Evolutionary conservation across 805 yeast species (phyloP).

Genomic region (Starmerella asiatica): DNA sequence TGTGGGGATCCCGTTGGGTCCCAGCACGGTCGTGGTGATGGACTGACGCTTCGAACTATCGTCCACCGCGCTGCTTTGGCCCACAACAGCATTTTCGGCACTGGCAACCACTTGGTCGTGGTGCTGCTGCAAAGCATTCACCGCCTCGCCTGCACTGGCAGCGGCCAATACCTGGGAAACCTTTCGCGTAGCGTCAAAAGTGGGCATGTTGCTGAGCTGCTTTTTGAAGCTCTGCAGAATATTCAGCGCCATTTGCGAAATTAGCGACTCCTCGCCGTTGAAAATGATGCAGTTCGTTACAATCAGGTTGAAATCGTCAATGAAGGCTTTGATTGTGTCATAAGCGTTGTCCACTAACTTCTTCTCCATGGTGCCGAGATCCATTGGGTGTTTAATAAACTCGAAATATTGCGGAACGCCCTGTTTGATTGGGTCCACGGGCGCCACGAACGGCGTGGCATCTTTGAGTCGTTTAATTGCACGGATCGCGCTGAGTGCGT

Average conservation of each 20-base stretch:
- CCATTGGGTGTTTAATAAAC: slow-evolving; percentile 80
- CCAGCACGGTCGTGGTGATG: slow-evolving; percentile 15
- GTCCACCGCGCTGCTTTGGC: slow-evolving; percentile 6
- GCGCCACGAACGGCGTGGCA: slow-evolving; percentile 76
- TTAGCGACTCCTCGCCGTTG: slow-evolving; percentile 71
- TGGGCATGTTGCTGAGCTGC: slow-evolving; percentile 84
- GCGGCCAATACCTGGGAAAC: slow-evolving; percentile 28
- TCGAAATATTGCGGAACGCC: slow-evolving; percentile 87
- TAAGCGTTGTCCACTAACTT: slow-evolving; percentile 62
- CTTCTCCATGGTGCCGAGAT: slow-evolving; percentile 75
- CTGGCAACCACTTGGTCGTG: neutral
- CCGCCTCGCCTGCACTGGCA: slow-evolving; percentile 11
- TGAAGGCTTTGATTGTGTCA: slow-evolving; percentile 51
- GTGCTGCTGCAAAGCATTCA: no score
- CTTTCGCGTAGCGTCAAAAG: slow-evolving; percentile 29
- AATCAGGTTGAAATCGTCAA: slow-evolving; percentile 70
- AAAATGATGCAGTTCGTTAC: slow-evolving; percentile 69
- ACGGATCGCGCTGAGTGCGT: slow-evolving; percentile 62
- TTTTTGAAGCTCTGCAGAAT: slow-evolving; percentile 86
- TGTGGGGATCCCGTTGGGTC: slow-evolving; percentile 38
- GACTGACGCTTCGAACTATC: slow-evolving; percentile 13
- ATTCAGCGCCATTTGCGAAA: slow-evolving; percentile 83
- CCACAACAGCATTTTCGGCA: neutral
- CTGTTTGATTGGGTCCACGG: slow-evolving; percentile 79
- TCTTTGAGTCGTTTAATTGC: slow-evolving; percentile 84